Percentiles rank a stretch among this genome's conserved stretches.
Conservation (phyloP, 805 yeast genomes). For the Lachancea sp. region DNA sequence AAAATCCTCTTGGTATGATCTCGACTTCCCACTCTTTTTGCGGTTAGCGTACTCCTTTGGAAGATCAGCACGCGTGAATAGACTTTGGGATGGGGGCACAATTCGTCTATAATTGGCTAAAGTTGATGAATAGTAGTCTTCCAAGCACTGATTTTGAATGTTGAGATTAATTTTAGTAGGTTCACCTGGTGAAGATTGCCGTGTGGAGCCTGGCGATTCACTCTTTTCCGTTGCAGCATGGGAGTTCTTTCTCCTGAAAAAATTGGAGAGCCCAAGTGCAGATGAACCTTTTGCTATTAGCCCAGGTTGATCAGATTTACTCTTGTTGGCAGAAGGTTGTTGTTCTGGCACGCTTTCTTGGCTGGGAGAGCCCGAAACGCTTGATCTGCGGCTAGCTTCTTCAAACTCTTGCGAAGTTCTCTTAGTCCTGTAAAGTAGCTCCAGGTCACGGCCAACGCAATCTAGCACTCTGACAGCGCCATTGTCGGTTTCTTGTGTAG, state of each 20-base stretch:
- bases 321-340: background rate
- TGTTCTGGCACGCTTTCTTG: constrained; percentile 1
- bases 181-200: constrained; percentile 4
- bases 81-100: constrained; percentile 7
- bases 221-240: background rate
- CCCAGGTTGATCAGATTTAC: constrained; percentile 4
- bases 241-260: constrained; percentile 22
- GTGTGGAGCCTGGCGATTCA: background rate
- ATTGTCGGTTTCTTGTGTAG: background rate
- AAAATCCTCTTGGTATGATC: constrained; percentile 18
- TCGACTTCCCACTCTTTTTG: constrained; percentile 8
- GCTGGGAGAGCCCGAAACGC: constrained; percentile 1
- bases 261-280: constrained; percentile 23
- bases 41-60: constrained; percentile 1
- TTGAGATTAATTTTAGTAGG: constrained; percentile 1
- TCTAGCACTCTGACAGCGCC: constrained; percentile 3
- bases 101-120: constrained; percentile 24
- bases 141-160: constrained; percentile 25
- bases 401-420: background rate
- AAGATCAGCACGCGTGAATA: background rate
- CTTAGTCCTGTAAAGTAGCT: background rate
- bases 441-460: constrained; percentile 8
- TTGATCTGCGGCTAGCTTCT: background rate
- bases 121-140: constrained; percentile 18
- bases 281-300: constrained; percentile 13